Percentiles rank a stretch among this genome's conserved stretches.
These are phyloP conservation scores for Fusarium sp. DNA, from an alignment of 2,329 filamentous ascomycete genomes.

Conservation along the genomic window DNA sequence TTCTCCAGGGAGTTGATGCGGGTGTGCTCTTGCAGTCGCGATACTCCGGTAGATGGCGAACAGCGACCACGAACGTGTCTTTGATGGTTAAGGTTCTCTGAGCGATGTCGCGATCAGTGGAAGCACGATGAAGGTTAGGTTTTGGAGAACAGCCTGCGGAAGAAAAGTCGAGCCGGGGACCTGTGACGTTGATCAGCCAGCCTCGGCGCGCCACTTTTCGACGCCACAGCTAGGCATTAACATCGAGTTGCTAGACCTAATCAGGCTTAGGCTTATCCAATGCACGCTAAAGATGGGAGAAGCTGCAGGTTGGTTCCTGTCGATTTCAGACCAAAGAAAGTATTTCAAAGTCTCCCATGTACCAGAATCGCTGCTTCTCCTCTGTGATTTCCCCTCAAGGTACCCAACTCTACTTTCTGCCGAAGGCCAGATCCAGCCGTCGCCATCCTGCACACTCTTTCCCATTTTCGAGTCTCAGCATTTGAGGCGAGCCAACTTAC, in stretches of 20 bases:
- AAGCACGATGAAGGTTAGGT: slow-evolving; percentile 17
- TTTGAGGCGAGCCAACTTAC: slow-evolving; percentile 30
- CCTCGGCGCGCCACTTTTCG: slow-evolving; percentile 9
- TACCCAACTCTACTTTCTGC: slow-evolving; percentile 9
- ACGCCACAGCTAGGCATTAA: slow-evolving; percentile 24
- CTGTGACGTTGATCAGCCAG: slow-evolving; percentile 12
- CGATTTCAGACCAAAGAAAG: slow-evolving; percentile 1
- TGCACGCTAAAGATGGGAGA: slow-evolving; percentile 14
- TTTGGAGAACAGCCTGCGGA: slow-evolving; percentile 15
- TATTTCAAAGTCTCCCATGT: neutral
- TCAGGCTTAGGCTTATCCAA: slow-evolving; percentile 10
- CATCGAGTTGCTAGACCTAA: slow-evolving; percentile 1
- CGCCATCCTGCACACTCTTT: slow-evolving; percentile 32
- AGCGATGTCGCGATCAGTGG: slow-evolving; percentile 24
- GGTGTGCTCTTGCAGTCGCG: slow-evolving; percentile 15
- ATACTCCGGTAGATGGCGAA: slow-evolving; percentile 22
- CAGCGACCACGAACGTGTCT: slow-evolving; percentile 26
- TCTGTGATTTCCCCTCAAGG: neutral
- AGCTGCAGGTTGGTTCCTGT: slow-evolving; percentile 19
- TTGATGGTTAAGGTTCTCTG: slow-evolving; percentile 17
- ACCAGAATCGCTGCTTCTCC: neutral
- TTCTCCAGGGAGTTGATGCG: slow-evolving; percentile 17
- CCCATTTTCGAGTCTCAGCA: slow-evolving; percentile 30
- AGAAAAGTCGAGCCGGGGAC: slow-evolving; percentile 36
- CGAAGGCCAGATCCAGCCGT: slow-evolving; percentile 8